Evolutionary conservation across 768 basidiomycete species (phyloP), one percentile per base, ranked within the genome.

Genomic region (Lactifluus hygrophoroides): DNA sequence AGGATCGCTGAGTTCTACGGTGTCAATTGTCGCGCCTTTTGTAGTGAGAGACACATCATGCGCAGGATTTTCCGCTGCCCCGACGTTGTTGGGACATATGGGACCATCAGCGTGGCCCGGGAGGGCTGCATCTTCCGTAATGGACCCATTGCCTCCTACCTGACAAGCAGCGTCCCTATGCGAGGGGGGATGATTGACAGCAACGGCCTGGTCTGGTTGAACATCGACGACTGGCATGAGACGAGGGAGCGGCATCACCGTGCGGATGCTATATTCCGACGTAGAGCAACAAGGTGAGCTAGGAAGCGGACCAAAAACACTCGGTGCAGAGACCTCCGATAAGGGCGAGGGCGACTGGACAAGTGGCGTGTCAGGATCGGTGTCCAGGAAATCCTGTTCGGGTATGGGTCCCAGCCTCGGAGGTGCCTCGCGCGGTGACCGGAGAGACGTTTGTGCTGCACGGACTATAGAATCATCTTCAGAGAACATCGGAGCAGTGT

Each of bases 261-360:
- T 51, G n/a, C 25, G 25, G 21, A 19, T 38, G 42, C 42, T 55
- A 37, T 25, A 8, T 43, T 45, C 47, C 8, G 54, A 38, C 17
- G 17, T 23, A 9, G 19, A 7, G 32, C n/a, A 7, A 32, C 48
- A 44, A 14, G 48, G 35, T 3, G 49, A 21, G 19, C 47, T 49
- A 1, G 52, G 53, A 42, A 46, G 43, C 17, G 58, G 23, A n/a
- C 42, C 43, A 27, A 51, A 21, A 10, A 34, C n/a, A 27, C 48
- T 60, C 28, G 58, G 58, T 17, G 42, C 34, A 0, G 58, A 55
- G 21, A 59, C 50, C 2, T 38, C 52, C 5, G 58, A 60, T n/a
- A n/a, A n/a, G 23, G 19, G 13, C 27, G 7, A 5, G 19, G 54
- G 54, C 2, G 59, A 51, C 23, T 38, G 43, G 11, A 60, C 49